These are phyloP conservation scores for Pisolithus orientalis DNA, from an alignment of 768 basidiomycete species.

Conservation along the genomic window DNA sequence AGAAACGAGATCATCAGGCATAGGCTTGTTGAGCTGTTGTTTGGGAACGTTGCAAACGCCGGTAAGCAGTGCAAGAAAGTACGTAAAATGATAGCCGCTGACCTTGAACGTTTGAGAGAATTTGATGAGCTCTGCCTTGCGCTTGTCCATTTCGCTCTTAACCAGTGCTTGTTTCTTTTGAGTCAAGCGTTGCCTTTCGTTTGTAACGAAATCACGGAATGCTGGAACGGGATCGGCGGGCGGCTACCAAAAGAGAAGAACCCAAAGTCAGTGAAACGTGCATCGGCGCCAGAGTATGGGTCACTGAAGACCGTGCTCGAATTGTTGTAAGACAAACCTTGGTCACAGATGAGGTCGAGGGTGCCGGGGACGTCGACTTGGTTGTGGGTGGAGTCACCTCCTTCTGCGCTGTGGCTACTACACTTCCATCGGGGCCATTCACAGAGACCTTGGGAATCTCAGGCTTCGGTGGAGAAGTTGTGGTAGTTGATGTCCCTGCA, in stretches of 20 bases:
- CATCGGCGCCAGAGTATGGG: too few relatives aligned
- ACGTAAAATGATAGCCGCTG: conserved; percentile 11
- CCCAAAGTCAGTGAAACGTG: background rate
- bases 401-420: conserved; percentile 36
- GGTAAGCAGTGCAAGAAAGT: background rate
- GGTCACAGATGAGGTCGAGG: conserved; percentile 36
- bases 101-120: conserved; percentile 97
- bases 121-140: conserved; percentile 86
- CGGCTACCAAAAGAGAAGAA: conserved; percentile 34
- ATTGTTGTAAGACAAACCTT: conserved; percentile 38
- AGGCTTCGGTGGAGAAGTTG: conserved; percentile 21
- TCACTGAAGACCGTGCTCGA: background rate
- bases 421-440: conserved; percentile 71
- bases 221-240: conserved; percentile 73
- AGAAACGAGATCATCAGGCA: conserved; percentile 89
- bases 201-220: conserved; percentile 89
- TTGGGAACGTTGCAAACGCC: background rate
- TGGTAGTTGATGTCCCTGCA: conserved; percentile 25
- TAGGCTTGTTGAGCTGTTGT: conserved; percentile 81
- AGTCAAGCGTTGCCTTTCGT: conserved; percentile 83
- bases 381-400: conserved; percentile 40
- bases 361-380: conserved; percentile 61
- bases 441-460: conserved; percentile 72
- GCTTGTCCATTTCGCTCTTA: conserved; percentile 92
- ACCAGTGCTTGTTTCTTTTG: conserved; percentile 86